Base-by-base conservation (phyloP, 192 early-diverging fungal genomes). In the Paraglomus occultum region DNA sequence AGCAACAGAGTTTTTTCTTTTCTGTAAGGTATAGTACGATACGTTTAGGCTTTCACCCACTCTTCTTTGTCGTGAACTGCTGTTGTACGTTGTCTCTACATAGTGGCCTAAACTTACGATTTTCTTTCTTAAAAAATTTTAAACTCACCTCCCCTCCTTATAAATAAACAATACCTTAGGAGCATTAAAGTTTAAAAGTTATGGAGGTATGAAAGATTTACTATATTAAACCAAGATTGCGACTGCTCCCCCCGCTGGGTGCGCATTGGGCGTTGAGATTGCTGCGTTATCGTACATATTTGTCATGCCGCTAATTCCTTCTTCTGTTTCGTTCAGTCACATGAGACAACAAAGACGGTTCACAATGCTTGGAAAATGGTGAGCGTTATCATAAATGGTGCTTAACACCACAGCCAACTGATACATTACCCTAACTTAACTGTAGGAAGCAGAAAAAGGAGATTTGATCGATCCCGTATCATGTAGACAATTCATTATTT, bases 341-440 rank as follows among this genome's bases (percentile, higher is more conserved):
- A 64, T 20, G 62, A 64, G 20, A 57, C 54, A 31, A 31, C 31
- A 57, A 64, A 49, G 45, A 44, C 62, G 46, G 62, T 64, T 47
- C 18, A 10, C 23, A 64, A 48, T 47, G 62, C 62, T 49, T 67
- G 64, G 64, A 67, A 67, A 51, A 67, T 52, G 40, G 64, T 67
- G 53, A 67, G 64, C 51, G 39, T 18, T 4, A 62, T 43, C 59
- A 61, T 43, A 61, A 61, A 42, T 61, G 39, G 22, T 57, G 54
- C 44, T 38, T 44, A 38, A 61, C 39, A 61, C 42, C 59, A 61
- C 40, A 31, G 31, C 31, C 31, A 31, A 31, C 31, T 31, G 31
- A 31, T 31, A 31, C 31, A 31, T 3, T 31, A 31, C 31, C 31
- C 31, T 31, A 31, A 31, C 31, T 31, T 31, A 31, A 31, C 31